Conservation (phyloP, 2,329 filamentous ascomycete species). For the Phialophora macrospora region DNA sequence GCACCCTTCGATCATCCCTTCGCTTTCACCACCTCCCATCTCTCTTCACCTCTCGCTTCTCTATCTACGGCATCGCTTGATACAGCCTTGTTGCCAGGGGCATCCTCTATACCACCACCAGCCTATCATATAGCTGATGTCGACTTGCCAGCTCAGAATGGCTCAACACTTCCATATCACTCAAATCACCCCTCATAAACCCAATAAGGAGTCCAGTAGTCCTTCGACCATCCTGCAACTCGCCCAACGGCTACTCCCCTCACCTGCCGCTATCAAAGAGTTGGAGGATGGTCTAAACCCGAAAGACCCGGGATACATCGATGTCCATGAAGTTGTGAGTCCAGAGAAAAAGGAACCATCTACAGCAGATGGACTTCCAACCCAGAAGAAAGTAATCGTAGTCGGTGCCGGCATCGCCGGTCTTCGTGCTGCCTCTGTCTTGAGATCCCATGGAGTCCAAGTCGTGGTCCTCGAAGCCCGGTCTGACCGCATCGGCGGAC, state of each 20-base stretch:
- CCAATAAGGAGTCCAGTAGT: constrained; percentile 39
- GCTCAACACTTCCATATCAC: constrained; percentile 41
- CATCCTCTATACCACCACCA: constrained; percentile 12
- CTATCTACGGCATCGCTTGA: background rate
- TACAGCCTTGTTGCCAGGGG: constrained; percentile 16
- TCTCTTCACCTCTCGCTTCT: constrained; percentile 5
- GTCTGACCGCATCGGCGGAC: constrained; percentile 45
- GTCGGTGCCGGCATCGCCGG: constrained; percentile 47
- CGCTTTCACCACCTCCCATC: constrained; percentile 13
- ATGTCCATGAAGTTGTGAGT: constrained; percentile 33
- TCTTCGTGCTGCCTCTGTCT: constrained; percentile 45
- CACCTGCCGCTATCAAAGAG: constrained; percentile 32
- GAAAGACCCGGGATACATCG: constrained; percentile 30
- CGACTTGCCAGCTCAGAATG: constrained; percentile 44
- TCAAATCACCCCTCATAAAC: constrained; percentile 37
- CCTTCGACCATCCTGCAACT: constrained; percentile 38
- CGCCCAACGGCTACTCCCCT: constrained; percentile 34
- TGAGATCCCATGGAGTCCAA: constrained; percentile 44
- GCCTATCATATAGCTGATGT: constrained; percentile 38
- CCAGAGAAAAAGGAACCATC: constrained; percentile 30
- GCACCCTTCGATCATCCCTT: constrained; percentile 1
- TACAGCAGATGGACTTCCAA: constrained; percentile 23
- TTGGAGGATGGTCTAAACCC: constrained; percentile 39
- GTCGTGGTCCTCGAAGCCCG: constrained; percentile 46
- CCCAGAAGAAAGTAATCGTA: constrained; percentile 43